Conservation (phyloP, 2,329 filamentous ascomycete species). For the Penicillium oxalicum region DNA sequence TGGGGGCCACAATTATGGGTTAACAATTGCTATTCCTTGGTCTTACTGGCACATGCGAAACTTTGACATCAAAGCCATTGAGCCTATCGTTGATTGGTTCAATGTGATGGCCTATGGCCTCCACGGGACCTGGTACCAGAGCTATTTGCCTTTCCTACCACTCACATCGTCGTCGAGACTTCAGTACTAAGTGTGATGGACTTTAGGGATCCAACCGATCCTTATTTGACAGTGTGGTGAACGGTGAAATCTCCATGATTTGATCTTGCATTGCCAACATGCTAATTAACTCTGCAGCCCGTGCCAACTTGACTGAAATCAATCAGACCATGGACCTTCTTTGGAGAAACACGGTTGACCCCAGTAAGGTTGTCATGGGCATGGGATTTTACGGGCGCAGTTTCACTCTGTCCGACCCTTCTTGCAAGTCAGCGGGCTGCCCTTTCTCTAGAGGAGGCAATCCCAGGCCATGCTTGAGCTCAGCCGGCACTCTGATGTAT, state of each 20-base stretch:
- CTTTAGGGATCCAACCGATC: constrained; percentile 13
- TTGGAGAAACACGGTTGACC: constrained; percentile 21
- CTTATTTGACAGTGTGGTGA: constrained; percentile 7
- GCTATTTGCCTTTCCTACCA: no score
- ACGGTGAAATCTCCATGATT: background rate
- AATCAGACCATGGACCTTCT: constrained; percentile 24
- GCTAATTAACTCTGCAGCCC: background rate
- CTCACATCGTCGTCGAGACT: no score
- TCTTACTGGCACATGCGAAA: constrained; percentile 18
- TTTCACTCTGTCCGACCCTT: background rate
- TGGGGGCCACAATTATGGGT: background rate
- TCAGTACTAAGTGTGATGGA: constrained; percentile 7
- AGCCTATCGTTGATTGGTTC: constrained; percentile 21
- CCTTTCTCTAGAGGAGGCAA: background rate
- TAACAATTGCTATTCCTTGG: background rate
- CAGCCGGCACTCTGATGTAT: background rate
- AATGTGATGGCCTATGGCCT: constrained; percentile 27
- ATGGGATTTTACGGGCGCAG: constrained; percentile 23
- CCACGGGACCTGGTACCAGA: background rate
- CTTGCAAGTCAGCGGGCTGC: background rate
- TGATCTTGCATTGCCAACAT: no score
- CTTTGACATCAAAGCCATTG: constrained; percentile 20
- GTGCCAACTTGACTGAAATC: constrained; percentile 30
- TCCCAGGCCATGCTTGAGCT: background rate
- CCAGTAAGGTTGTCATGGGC: constrained; percentile 20